phyloP scores from a whole-genome alignment of 1,139 yeast species.

The Hyphopichia pseudoburtonii region DNA sequence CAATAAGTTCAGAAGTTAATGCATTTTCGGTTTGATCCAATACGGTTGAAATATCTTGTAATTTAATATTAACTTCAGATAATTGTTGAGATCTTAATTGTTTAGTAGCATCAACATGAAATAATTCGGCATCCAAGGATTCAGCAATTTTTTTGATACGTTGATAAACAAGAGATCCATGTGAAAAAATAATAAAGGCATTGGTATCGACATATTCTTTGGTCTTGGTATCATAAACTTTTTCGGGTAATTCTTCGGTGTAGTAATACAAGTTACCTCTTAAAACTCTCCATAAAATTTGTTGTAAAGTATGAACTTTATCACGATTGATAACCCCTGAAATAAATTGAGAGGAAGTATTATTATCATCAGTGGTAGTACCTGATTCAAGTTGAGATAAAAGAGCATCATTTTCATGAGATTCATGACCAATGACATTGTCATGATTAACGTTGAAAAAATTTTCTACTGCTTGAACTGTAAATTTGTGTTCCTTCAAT shows the following conservation, averaged over 20 bases:
- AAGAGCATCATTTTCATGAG: slow-evolving; percentile 21
- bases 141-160: slow-evolving; percentile 46
- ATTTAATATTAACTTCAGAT: slow-evolving; percentile 51
- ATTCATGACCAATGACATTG: slow-evolving; percentile 13
- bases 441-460: slow-evolving; percentile 51
- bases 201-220: slow-evolving; percentile 34
- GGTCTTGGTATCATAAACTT: slow-evolving; percentile 37
- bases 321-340: slow-evolving; percentile 81
- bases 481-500: slow-evolving; percentile 36
- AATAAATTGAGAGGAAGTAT: slow-evolving; percentile 48
- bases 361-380: slow-evolving; percentile 12
- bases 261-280: slow-evolving; percentile 86
- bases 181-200: slow-evolving; percentile 46
- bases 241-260: slow-evolving; percentile 62
- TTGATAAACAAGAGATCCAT: slow-evolving; percentile 41
- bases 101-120: slow-evolving; percentile 32
- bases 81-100: slow-evolving; percentile 48
- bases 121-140: slow-evolving; percentile 46
- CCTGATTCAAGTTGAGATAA: slow-evolving; percentile 30
- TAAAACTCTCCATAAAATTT: slow-evolving; percentile 88
- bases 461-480: slow-evolving; percentile 61
- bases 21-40: slow-evolving; percentile 55
- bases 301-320: slow-evolving; percentile 71
- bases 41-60: slow-evolving; percentile 61
- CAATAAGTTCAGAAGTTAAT: slow-evolving; percentile 65